Conservation (phyloP, 2,329 filamentous ascomycete species). For the Dactylellina leptospora region DNA sequence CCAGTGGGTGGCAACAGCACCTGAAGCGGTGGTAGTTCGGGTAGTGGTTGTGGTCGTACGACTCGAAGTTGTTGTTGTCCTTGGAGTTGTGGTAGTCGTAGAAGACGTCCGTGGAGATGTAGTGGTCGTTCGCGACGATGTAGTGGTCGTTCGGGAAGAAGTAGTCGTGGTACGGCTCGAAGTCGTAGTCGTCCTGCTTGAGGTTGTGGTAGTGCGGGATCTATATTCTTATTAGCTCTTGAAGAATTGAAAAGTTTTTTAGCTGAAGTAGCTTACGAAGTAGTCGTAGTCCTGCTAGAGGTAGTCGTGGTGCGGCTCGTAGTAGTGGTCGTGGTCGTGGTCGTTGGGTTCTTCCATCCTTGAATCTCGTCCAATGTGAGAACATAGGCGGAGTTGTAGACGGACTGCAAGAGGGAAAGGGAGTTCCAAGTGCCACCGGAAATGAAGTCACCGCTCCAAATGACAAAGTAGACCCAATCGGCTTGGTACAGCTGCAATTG, state of each 20-base stretch:
- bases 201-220: slow-evolving; percentile 2
- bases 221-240: background rate
- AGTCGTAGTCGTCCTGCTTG: slow-evolving; percentile 11
- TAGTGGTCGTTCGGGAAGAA: slow-evolving; percentile 13
- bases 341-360: slow-evolving; percentile 55
- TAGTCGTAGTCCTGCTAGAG: slow-evolving; percentile 22
- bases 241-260: slow-evolving; percentile 20
- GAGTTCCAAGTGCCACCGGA: slow-evolving; percentile 62
- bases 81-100: background rate
- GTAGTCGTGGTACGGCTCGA: slow-evolving; percentile 7
- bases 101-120: too few species aligned
- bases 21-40: background rate
- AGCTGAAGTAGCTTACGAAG: slow-evolving; percentile 10
- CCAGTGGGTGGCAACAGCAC: slow-evolving; percentile 55
- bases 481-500: slow-evolving; percentile 63
- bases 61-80: background rate
- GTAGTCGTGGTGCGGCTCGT: slow-evolving; percentile 35
- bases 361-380: slow-evolving; percentile 57
- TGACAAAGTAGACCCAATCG: slow-evolving; percentile 64
- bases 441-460: slow-evolving; percentile 64
- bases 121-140: too few species aligned
- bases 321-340: slow-evolving; percentile 29
- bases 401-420: slow-evolving; percentile 60
- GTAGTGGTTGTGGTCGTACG: background rate
- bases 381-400: slow-evolving; percentile 56